Percentiles rank a stretch among this genome's conserved stretches.
phyloP scores from a whole-genome alignment of 495 filamentous ascomycete genomes.

The Penicillium argentinense region DNA sequence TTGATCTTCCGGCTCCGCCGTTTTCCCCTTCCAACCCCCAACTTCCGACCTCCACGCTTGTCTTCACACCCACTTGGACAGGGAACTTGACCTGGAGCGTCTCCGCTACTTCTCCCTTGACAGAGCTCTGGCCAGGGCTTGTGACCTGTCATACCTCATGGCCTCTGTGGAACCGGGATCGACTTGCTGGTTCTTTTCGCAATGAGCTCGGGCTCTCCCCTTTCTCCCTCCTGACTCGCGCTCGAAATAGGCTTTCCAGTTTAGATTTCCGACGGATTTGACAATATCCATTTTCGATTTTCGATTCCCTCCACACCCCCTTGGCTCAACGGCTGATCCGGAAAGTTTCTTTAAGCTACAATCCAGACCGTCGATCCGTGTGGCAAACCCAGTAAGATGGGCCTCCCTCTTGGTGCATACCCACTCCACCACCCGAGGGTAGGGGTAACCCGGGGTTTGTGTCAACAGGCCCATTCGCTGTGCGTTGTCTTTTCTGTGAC shows the following conservation, averaged over 20 bases:
- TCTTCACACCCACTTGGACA: too few relatives aligned
- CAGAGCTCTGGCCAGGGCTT: too few relatives aligned
- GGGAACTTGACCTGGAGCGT: too few relatives aligned
- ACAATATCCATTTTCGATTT: not conserved
- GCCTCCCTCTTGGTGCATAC: constrained; percentile 13
- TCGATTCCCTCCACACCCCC: not conserved
- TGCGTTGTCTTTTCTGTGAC: constrained; percentile 5
- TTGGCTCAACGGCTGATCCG: constrained; percentile 11
- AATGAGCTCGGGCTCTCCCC: constrained; percentile 18
- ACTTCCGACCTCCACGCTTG: too few relatives aligned
- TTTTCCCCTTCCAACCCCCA: too few relatives aligned
- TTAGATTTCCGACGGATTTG: too few relatives aligned
- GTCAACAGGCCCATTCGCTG: not conserved
- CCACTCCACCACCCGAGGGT: constrained; percentile 8
- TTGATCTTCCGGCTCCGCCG: too few relatives aligned
- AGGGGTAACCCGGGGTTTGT: not conserved
- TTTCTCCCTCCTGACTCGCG: constrained; percentile 3
- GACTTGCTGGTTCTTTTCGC: constrained; percentile 17
- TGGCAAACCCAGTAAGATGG: constrained; percentile 8
- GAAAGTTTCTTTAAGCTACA: constrained; percentile 18
- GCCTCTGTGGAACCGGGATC: constrained; percentile 22
- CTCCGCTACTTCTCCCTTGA: too few relatives aligned
- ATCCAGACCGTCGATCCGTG: constrained; percentile 16
- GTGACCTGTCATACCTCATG: constrained; percentile 26
- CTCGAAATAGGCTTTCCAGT: constrained; percentile 1